Evolutionary conservation across 768 basidiomycete species (phyloP), one percentile per base, ranked within the genome.

Genomic region (Amanita fuliginea): DNA sequence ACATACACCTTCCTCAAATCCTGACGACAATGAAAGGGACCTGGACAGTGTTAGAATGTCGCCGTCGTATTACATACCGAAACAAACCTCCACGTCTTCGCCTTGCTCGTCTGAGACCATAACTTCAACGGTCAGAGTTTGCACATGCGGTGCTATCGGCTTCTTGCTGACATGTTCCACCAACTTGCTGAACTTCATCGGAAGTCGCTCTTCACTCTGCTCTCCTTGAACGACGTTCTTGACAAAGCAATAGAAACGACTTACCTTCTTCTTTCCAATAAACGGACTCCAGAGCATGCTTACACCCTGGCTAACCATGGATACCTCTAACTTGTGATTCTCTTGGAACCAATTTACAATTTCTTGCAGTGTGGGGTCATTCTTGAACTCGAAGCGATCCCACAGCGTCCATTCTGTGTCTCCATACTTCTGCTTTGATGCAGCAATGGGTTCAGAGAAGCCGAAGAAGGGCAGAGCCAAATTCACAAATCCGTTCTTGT

Each of bases 401-500:
- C 95, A 98, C 35, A 99, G 75, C 3, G 96, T 97, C 95, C 95
- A 99, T 55, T 95, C 91, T 1, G 78, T 86, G 39, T 73, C 64
- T 48, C 83, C 81, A 63, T 92, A 97, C 76, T 93, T 95, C 55
- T 80, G 73, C 73, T 95, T 97, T 54, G 77, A 59, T 16, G 93
- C 91, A 3, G 81, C 83, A 54, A 98, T 89, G 9, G 96, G 96
- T 60, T 99, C 96, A 2, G 94, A 97, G 74, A 98, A 99, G 22
- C 91, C 96, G 61, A 98, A 98, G 83, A 98, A 98, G 1, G 96
- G 96, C 47, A 99, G 68, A 3, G 96, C 96, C 47, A 99, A 76
- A 66, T 99, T 99, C 59, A 98, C 79, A 65, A 99, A 99, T 34
- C 94, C 95, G 59, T 99, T 99, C 77, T 96, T 97, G 78, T 90